phyloP scores from a whole-genome alignment of 2,329 filamentous ascomycete genomes.

The Claviceps citrina region DNA sequence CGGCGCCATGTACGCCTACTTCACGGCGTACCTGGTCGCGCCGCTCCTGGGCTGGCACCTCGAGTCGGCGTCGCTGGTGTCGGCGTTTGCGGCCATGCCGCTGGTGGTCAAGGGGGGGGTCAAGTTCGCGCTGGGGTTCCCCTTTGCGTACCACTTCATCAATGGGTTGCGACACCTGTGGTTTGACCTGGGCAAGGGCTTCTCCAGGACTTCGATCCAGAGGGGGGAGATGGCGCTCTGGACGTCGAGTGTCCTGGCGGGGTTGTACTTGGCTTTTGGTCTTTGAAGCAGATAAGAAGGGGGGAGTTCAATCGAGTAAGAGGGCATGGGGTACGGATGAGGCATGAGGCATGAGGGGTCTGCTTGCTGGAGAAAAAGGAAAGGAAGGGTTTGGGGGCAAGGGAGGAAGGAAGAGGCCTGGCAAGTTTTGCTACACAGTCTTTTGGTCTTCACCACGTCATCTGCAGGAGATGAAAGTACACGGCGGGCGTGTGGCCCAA shows the following conservation, averaged over 20 bases:
- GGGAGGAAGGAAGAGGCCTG: too few relatives aligned
- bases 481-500: too few relatives aligned
- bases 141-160: slow-evolving; percentile 42
- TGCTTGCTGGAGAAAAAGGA: too few relatives aligned
- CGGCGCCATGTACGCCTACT: slow-evolving; percentile 65
- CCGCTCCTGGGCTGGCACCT: slow-evolving; percentile 54
- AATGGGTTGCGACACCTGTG: slow-evolving; percentile 40
- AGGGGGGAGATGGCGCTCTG: slow-evolving; percentile 33
- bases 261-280: slow-evolving; percentile 32
- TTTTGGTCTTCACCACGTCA: too few relatives aligned
- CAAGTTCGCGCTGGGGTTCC: slow-evolving; percentile 42
- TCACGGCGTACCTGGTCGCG: slow-evolving; percentile 63
- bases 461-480: too few relatives aligned
- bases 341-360: too few relatives aligned
- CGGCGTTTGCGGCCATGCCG: slow-evolving; percentile 43
- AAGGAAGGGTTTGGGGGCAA: background rate
- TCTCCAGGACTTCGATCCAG: slow-evolving; percentile 31
- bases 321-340: background rate
- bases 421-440: too few relatives aligned
- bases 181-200: slow-evolving; percentile 37
- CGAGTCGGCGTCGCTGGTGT: slow-evolving; percentile 43
- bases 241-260: slow-evolving; percentile 27
- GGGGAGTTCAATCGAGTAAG: too few relatives aligned
- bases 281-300: slow-evolving; percentile 19
- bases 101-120: slow-evolving; percentile 40